Conservation (phyloP, 306 rosid genomes). For the Spatholobus suberectus region DNA sequence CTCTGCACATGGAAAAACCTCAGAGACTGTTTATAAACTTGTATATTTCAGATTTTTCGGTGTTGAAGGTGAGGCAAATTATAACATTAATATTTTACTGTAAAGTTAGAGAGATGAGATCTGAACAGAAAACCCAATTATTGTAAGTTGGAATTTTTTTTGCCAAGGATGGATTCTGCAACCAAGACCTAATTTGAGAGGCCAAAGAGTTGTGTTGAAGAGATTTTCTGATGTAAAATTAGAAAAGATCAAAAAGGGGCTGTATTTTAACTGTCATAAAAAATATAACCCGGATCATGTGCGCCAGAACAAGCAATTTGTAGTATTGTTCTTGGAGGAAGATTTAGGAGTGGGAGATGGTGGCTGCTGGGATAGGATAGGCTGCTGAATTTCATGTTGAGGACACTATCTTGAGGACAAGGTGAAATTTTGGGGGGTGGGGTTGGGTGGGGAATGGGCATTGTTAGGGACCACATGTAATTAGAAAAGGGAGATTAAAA, state of each 20-base stretch:
- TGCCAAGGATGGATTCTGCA: neutral
- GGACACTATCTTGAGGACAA: neutral
- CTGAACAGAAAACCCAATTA: neutral
- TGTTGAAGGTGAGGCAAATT: neutral
- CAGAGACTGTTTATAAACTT: neutral
- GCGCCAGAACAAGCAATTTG: conserved; percentile 4
- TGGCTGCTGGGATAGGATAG: neutral
- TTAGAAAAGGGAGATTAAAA: neutral
- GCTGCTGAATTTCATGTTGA: neutral
- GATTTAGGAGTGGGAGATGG: neutral
- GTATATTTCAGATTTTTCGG: neutral
- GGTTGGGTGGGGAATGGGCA: neutral
- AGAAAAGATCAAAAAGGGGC: neutral
- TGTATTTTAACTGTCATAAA: neutral
- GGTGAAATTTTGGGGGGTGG: neutral
- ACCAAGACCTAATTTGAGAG: neutral
- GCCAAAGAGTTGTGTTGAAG: neutral
- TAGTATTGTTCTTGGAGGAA: neutral
- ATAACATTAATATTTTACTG: neutral
- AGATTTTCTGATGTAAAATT: neutral
- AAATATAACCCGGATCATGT: neutral
- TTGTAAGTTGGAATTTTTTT: neutral
- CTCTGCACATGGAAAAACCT: conserved; percentile 11
- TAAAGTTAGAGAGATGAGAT: neutral
- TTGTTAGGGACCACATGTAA: neutral